Percentiles rank a stretch among this genome's conserved stretches.
Conservation (phyloP, 1,284 basidiomycete species). For the Phellopilus nigrolimitatus region DNA sequence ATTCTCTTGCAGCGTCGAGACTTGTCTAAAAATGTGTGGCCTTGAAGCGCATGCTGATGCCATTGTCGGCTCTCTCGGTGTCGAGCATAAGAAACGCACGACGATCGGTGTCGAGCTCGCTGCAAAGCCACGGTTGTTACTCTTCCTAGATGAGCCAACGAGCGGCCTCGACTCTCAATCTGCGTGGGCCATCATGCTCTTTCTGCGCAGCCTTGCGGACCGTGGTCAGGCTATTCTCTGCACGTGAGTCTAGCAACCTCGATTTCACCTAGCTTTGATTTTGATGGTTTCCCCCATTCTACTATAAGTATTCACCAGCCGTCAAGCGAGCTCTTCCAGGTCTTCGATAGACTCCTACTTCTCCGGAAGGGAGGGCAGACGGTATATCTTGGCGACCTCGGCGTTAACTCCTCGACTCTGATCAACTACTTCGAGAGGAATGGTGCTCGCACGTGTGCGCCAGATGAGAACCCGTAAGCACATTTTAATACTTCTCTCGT, state of each 20-base stretch:
- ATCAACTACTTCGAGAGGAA: slow-evolving; percentile 68
- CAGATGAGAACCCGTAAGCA: slow-evolving; percentile 43
- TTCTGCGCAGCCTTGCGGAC: slow-evolving; percentile 59
- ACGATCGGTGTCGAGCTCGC: slow-evolving; percentile 83
- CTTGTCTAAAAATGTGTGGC: slow-evolving; percentile 76
- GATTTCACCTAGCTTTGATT: neutral
- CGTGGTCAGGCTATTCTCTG: slow-evolving; percentile 42
- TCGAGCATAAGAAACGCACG: slow-evolving; percentile 75
- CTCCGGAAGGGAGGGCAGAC: slow-evolving; percentile 70
- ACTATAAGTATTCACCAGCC: slow-evolving; percentile 45
- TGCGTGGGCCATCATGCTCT: slow-evolving; percentile 81
- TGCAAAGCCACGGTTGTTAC: slow-evolving; percentile 69
- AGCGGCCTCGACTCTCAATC: slow-evolving; percentile 87
- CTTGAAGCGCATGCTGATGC: slow-evolving; percentile 69
- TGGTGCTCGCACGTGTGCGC: slow-evolving; percentile 42
- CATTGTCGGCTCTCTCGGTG: slow-evolving; percentile 69
- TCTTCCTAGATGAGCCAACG: slow-evolving; percentile 82
- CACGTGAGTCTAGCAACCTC: slow-evolving; percentile 26
- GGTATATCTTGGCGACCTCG: slow-evolving; percentile 76
- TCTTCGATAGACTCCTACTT: slow-evolving; percentile 60
- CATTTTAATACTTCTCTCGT: no score
- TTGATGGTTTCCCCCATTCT: neutral
- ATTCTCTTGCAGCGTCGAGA: slow-evolving; percentile 53
- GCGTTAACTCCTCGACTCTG: slow-evolving; percentile 48
- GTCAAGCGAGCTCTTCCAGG: slow-evolving; percentile 66